These are phyloP conservation scores for Chaetomium tenue DNA, from an alignment of 495 filamentous ascomycete genomes.

Conservation along the genomic window DNA sequence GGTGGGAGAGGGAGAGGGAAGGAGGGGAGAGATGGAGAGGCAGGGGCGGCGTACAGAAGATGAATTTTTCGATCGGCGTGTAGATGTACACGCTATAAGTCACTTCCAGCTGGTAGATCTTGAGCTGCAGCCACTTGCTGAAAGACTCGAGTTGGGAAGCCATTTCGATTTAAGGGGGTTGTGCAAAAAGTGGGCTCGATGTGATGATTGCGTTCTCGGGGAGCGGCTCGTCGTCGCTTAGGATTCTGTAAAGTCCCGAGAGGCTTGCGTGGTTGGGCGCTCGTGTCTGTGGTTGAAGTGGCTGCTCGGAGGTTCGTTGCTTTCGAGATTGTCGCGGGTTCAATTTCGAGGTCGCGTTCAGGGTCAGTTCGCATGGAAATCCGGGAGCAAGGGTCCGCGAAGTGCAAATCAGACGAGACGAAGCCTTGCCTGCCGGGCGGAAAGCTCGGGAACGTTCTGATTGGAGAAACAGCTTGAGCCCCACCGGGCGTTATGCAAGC, in stretches of 20 bases:
- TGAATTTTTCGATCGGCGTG: constrained; percentile 47
- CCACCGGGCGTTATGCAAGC: not conserved
- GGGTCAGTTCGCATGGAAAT: constrained; percentile 1
- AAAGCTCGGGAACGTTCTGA: constrained; percentile 9
- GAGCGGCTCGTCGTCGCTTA: not conserved
- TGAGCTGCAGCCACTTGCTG: constrained; percentile 48
- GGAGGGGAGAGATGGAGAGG: constrained; percentile 11
- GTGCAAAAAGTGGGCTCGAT: not conserved
- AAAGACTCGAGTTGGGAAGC: constrained; percentile 40
- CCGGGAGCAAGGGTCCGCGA: not conserved
- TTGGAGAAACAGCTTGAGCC: constrained; percentile 15
- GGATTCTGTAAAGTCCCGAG: not conserved
- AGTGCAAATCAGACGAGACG: constrained; percentile 2
- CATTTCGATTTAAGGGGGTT: constrained; percentile 19
- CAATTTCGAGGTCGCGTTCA: not conserved
- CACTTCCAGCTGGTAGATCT: constrained; percentile 52
- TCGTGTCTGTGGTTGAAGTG: not conserved
- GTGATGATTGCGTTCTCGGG: too few relatives aligned
- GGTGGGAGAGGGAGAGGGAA: not conserved
- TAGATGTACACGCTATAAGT: constrained; percentile 50
- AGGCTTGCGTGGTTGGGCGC: not conserved
- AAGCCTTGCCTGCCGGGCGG: constrained; percentile 6
- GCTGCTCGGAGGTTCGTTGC: not conserved
- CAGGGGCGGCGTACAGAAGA: constrained; percentile 50
- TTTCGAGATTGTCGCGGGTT: not conserved